Evolutionary conservation across 2,329 filamentous ascomycete species (phyloP), one percentile per base, ranked within the genome.

Genomic region (Massarina eburnea): DNA sequence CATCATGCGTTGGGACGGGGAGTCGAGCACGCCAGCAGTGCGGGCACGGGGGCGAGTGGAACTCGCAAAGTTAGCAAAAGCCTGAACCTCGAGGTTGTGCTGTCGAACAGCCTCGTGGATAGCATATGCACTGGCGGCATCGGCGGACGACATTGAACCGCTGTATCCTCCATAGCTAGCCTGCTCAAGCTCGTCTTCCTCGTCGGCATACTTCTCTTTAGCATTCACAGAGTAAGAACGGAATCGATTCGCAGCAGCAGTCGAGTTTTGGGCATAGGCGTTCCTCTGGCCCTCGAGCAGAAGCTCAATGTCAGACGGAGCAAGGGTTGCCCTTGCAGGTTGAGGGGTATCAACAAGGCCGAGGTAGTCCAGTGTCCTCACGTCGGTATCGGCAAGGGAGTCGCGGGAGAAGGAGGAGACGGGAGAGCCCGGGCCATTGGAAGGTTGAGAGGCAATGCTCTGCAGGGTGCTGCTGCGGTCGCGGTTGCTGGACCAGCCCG

Each of bases 211-310:
- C 70, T 94, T 95, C 68, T 97, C 92, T 72, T 95, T 96, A 45
- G 95, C 95, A 71, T 99, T 99, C 55, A 99, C 94, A 1, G 94
- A 99, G 71, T 96, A 97, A 1, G 94, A 99, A 37, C 94, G 85
- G 77, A 97, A 95, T 41, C 94, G 84, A 68, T 88, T 97, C 35
- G 86, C 80, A 34, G 68, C 88, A 66, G 83, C 88, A 54, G 85
- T 86, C 55, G 89, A 81, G 62, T 88, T 68, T 35, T 64, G 66
- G 49, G 56, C 65, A 45, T 64, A 88, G 35, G 86, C 85, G 47
- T 77, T 66, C 43, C 78, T 72, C 45, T 80, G 77, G 44, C 79
- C 77, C 45, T 79, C 76, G 30, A 74, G 60, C 5, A 77, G 62
- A 33, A 74, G 57, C 72, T 80, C 67, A 70, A 78, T 54, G 61